Conservation (phyloP, 2,329 filamentous ascomycete species). For the Claviceps sp. region DNA sequence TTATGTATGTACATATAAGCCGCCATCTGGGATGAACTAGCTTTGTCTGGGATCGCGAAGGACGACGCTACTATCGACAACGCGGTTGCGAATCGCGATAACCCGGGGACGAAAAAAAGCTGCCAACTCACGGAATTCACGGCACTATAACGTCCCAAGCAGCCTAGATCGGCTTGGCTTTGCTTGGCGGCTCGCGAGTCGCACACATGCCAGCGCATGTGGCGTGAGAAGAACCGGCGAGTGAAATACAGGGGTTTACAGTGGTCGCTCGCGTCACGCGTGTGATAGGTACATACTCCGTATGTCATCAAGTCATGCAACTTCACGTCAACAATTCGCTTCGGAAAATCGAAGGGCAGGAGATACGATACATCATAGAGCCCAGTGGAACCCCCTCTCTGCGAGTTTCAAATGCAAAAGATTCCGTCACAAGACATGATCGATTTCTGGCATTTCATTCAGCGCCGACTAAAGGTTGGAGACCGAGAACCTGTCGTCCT, state of each 20-base stretch:
- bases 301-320: too few relatives aligned
- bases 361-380: background rate
- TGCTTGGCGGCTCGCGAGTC: background rate
- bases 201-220: background rate
- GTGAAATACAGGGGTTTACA: background rate
- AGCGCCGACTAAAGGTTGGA: background rate
- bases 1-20: too few relatives aligned
- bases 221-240: background rate
- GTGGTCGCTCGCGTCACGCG: background rate
- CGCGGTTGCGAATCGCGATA: too few relatives aligned
- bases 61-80: too few relatives aligned
- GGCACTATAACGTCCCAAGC: background rate
- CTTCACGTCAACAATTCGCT: too few relatives aligned
- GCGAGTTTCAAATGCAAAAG: too few relatives aligned
- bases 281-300: too few relatives aligned
- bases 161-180: background rate
- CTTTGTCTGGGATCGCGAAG: too few relatives aligned
- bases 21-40: too few relatives aligned
- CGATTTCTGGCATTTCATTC: too few relatives aligned
- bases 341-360: background rate
- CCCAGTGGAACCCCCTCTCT: too few relatives aligned
- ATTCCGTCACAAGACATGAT: too few relatives aligned
- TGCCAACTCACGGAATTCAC: background rate
- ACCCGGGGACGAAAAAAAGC: background rate
- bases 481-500: background rate